phyloP scores from a whole-genome alignment of 331 rosid genomes.

The Saraca asoca region DNA sequence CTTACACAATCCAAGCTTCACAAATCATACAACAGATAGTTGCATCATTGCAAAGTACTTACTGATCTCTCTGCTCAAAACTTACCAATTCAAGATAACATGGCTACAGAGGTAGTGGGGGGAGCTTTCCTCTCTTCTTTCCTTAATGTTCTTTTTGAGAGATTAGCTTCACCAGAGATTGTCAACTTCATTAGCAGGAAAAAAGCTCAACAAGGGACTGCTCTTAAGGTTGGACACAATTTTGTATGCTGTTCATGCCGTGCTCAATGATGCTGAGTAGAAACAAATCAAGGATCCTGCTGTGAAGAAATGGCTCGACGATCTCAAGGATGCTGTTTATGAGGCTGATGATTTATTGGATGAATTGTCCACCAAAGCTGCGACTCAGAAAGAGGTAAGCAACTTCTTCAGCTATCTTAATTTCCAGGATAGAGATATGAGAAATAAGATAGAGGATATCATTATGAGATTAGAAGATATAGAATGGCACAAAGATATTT shows the following conservation, averaged over 20 bases:
- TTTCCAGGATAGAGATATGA: background rate
- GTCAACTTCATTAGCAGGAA: background rate
- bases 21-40: too few relatives aligned
- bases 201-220: background rate
- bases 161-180: background rate
- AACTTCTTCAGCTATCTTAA: background rate
- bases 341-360: slow-evolving; percentile 1
- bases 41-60: too few relatives aligned
- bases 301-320: too few relatives aligned
- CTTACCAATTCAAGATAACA: too few relatives aligned
- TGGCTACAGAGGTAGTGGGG: background rate
- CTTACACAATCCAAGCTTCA: too few relatives aligned
- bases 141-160: slow-evolving; percentile 1
- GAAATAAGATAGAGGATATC: background rate
- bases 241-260: background rate
- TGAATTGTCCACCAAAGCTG: background rate
- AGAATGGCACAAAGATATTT: too few relatives aligned
- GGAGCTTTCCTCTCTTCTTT: background rate
- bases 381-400: background rate
- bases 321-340: background rate
- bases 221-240: background rate
- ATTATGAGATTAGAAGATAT: background rate
- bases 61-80: too few relatives aligned
- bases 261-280: background rate
- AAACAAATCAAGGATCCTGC: too few relatives aligned